Base-by-base conservation (phyloP, 202 grass and related monocot genomes). In the Saccharum hybrid region DNA sequence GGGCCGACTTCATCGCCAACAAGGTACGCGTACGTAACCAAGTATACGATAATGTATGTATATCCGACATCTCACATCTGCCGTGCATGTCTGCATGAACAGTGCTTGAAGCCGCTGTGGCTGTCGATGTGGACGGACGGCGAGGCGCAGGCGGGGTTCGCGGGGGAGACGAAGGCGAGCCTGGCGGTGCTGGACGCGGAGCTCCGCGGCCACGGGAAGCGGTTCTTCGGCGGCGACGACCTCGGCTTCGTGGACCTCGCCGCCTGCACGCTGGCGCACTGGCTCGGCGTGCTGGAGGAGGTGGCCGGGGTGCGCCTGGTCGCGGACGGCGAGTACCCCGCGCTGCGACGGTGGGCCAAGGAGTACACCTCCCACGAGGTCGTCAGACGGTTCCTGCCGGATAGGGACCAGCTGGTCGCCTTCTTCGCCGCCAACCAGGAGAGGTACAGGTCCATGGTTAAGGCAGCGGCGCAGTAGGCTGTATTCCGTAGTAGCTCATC, bases 141-240 rank as follows among this genome's bases (percentile, higher is more conserved):
- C 6, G 85, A 91, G 26, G 34, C 9, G 18, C 81, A 78, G 43
- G 64, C 77, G 42, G 5, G 33, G 30, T 81, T 76, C 45, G 79
- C 61, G 0, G 43, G 2, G 6, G 78, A 86, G 41, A 45, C 84
- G 6, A 79, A 80, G 38, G 83, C 79, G 16, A 79, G 66, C 73
- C 59, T 90, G 21, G 51, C 56, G n/a, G 59, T 77, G 36, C 78
- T 90, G 7, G 77, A 86, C 39, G 21, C 21, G 6, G 36, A 75
- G 19, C 66, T 69, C 19, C 19, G 10, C 37, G 73, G 83, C 65
- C 19, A 57, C 38, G 77, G 81, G 43, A 84, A 59, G 62, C 81
- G 62, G 81, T 91, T 91, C 63, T 91, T 87, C 41, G 76, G 81
- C 15, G 89, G 89, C 54, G 54, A 85, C 22, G 33, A 56, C 21